These are phyloP conservation scores for Globisporangium megalacanthum DNA, from an alignment of 352 stramenopile species.

Conservation along the genomic window DNA sequence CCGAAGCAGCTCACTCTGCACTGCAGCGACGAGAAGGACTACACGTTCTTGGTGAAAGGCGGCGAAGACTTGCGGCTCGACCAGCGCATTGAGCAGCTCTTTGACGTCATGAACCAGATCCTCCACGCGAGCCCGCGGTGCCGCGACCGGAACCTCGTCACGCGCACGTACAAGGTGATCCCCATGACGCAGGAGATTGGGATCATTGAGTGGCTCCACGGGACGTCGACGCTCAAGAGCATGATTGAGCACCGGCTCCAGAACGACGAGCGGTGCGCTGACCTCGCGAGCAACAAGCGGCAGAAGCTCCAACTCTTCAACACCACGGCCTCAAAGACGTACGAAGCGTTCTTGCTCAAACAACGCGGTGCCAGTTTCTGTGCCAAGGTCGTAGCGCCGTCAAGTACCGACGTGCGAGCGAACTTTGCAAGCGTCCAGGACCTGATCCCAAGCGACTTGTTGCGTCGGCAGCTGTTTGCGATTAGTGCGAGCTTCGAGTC, in stretches of 20 bases:
- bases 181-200: slow-evolving; percentile 84
- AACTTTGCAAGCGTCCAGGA: slow-evolving; percentile 56
- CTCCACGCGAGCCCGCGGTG: slow-evolving; percentile 60
- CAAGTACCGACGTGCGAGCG: slow-evolving; percentile 37
- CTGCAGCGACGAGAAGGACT: slow-evolving; percentile 75
- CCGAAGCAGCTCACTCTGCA: slow-evolving; percentile 81
- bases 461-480: slow-evolving; percentile 69
- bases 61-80: slow-evolving; percentile 90
- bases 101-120: slow-evolving; percentile 90
- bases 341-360: slow-evolving; percentile 70
- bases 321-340: slow-evolving; percentile 61
- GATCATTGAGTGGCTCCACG: slow-evolving; percentile 79
- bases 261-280: slow-evolving; percentile 46
- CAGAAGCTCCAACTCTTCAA: slow-evolving; percentile 73
- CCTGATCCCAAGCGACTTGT: slow-evolving; percentile 65
- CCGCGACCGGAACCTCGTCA: slow-evolving; percentile 51
- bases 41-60: slow-evolving; percentile 88
- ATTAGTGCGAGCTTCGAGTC: slow-evolving; percentile 70
- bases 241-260: slow-evolving; percentile 72
- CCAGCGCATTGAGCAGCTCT: slow-evolving; percentile 90
- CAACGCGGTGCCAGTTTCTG: slow-evolving; percentile 64
- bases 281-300: slow-evolving; percentile 64
- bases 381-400: slow-evolving; percentile 56
- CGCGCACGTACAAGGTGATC: slow-evolving; percentile 83
- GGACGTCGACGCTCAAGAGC: slow-evolving; percentile 72